Conservation (phyloP, 805 yeast species). For the Tetrapisispora taiwanensis region DNA sequence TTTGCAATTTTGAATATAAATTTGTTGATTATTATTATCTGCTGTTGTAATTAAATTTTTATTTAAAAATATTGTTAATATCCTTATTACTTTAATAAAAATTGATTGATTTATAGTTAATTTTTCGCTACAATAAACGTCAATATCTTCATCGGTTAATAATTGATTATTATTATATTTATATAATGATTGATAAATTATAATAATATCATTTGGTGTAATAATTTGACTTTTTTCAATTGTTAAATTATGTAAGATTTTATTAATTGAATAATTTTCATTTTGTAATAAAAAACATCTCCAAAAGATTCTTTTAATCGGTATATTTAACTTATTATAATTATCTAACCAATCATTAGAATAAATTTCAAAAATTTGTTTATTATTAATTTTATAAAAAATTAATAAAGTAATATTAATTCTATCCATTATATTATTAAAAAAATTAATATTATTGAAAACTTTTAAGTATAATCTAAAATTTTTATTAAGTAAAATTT, state of each 20-base stretch:
- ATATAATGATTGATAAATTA: slow-evolving; percentile 23
- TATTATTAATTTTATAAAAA: slow-evolving; percentile 15
- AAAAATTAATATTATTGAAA: slow-evolving; percentile 13
- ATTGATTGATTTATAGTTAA: slow-evolving; percentile 14
- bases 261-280: neutral
- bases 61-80: slow-evolving; percentile 8
- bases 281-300: slow-evolving; percentile 10
- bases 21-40: neutral
- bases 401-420: slow-evolving; percentile 16
- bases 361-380: slow-evolving; percentile 8
- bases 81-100: slow-evolving; percentile 14
- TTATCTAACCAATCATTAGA: slow-evolving; percentile 10
- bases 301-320: slow-evolving; percentile 21
- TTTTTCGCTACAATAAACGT: neutral
- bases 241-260: neutral
- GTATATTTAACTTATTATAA: slow-evolving; percentile 10
- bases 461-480: slow-evolving; percentile 15
- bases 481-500: slow-evolving; percentile 14
- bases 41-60: neutral
- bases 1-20: slow-evolving; percentile 2
- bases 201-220: slow-evolving; percentile 10
- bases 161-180: slow-evolving; percentile 14
- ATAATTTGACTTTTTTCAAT: slow-evolving; percentile 4
- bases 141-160: neutral
- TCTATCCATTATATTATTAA: slow-evolving; percentile 8